phyloP scores from a whole-genome alignment of 768 basidiomycete genomes.

The Pholiota conissans region DNA sequence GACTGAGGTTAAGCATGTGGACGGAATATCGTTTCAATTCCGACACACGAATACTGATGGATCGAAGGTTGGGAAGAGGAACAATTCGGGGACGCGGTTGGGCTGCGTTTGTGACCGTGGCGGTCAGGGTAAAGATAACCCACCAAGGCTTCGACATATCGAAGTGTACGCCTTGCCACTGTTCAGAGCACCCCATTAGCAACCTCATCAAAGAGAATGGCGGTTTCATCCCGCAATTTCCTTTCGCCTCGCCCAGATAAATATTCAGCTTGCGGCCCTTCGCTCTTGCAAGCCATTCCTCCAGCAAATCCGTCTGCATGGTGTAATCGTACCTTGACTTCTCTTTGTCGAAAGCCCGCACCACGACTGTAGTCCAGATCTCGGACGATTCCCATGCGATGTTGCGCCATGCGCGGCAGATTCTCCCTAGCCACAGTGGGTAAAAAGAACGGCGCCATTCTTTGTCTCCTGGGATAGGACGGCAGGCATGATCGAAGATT shows the following conservation, averaged over 20 bases:
- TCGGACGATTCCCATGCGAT: neutral
- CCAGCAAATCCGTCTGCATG: constrained; percentile 5
- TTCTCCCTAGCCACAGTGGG: neutral
- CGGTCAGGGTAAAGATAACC: too few species aligned
- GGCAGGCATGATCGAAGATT: constrained; percentile 10
- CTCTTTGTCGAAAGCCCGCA: neutral
- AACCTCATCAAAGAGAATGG: neutral
- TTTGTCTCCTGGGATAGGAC: neutral
- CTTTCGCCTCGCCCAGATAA: constrained; percentile 7
- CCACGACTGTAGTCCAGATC: constrained; percentile 6
- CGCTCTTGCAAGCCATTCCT: constrained; percentile 16
- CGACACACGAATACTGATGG: neutral
- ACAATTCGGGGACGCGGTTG: neutral
- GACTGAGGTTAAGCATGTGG: neutral
- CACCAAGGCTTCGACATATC: constrained; percentile 1
- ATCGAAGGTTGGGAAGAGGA: neutral
- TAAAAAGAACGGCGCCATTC: neutral
- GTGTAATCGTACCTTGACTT: neutral
- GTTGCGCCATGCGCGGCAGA: neutral
- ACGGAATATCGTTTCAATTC: neutral
- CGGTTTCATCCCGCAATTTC: neutral
- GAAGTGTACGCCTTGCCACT: constrained; percentile 12
- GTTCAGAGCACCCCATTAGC: constrained; percentile 2
- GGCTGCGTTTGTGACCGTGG: neutral
- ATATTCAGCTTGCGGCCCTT: constrained; percentile 15